These are phyloP conservation scores for Sherardia arvensis DNA, from an alignment of 257 asterid species.

Conservation along the genomic window DNA sequence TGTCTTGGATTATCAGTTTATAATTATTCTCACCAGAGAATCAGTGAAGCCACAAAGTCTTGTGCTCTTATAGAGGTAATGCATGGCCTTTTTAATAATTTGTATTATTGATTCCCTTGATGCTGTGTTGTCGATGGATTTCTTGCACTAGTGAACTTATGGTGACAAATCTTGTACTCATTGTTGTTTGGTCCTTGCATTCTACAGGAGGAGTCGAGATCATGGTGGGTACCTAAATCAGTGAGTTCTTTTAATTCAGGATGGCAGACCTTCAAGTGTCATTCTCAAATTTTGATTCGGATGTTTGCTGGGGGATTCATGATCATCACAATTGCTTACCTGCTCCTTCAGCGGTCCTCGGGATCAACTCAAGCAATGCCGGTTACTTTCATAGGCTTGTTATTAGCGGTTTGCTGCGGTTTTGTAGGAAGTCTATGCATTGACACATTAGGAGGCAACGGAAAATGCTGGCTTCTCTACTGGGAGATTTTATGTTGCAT, in stretches of 20 bases:
- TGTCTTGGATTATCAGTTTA: slow-evolving; percentile 65
- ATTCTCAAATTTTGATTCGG: slow-evolving; percentile 59
- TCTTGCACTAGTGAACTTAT: not conserved
- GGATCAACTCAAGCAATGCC: slow-evolving; percentile 75
- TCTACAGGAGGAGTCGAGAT: slow-evolving; percentile 47
- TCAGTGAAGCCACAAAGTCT: slow-evolving; percentile 67
- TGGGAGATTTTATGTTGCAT: slow-evolving; percentile 64
- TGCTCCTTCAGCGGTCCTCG: slow-evolving; percentile 62
- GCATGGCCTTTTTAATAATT: not conserved
- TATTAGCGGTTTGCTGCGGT: slow-evolving; percentile 59
- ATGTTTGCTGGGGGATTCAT: slow-evolving; percentile 56
- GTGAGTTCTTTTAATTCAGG: slow-evolving; percentile 53
- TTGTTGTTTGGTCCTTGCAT: not conserved
- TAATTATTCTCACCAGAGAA: slow-evolving; percentile 59
- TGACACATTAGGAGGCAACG: slow-evolving; percentile 77
- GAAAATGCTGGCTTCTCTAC: slow-evolving; percentile 48
- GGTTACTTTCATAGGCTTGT: slow-evolving; percentile 54
- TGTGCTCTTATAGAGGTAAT: slow-evolving; percentile 55
- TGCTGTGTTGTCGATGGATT: too few species aligned
- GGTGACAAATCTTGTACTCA: not conserved
- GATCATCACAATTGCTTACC: slow-evolving; percentile 41
- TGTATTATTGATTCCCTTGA: not conserved
- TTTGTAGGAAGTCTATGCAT: slow-evolving; percentile 69
- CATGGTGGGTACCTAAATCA: slow-evolving; percentile 80
- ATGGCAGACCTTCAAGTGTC: slow-evolving; percentile 54